A percentile compares a stretch with the other conserved stretches of the same genome.
phyloP scores from a whole-genome alignment of 1,284 basidiomycete genomes.

The Malassezia dermatis region DNA sequence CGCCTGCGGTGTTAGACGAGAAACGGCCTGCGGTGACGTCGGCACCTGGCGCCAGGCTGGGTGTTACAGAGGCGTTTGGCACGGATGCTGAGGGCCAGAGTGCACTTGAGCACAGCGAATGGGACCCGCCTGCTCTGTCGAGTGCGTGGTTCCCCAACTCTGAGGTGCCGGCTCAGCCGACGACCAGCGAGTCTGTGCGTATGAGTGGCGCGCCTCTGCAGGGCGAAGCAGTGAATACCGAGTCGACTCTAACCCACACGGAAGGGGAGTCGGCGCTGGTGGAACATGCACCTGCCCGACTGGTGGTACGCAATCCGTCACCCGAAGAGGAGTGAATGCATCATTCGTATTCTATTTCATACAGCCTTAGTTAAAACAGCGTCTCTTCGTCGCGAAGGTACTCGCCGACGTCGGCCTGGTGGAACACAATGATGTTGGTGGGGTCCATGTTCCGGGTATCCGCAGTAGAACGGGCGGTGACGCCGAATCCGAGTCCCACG shows the following conservation, averaged over 20 bases:
- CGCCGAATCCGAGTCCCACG: slow-evolving; percentile 85
- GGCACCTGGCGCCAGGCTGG: not conserved
- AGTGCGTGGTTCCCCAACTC: slow-evolving; percentile 17
- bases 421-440: slow-evolving; percentile 96
- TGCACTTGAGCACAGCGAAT: slow-evolving; percentile 11
- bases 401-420: slow-evolving; percentile 62
- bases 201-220: not conserved
- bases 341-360: not conserved
- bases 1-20: slow-evolving; percentile 1
- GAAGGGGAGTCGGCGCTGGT: not conserved
- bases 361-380: slow-evolving; percentile 25
- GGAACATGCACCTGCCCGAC: slow-evolving; percentile 2
- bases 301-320: slow-evolving; percentile 15
- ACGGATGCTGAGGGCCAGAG: slow-evolving; percentile 5
- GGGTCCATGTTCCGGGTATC: slow-evolving; percentile 96
- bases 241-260: not conserved
- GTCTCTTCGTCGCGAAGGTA: slow-evolving; percentile 44
- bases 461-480: slow-evolving; percentile 85
- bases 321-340: slow-evolving; percentile 5
- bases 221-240: not conserved
- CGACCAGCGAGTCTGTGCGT: not conserved
- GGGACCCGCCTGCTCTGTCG: slow-evolving; percentile 15
- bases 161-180: not conserved
- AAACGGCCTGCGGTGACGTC: not conserved
- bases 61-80: not conserved